Base-by-base conservation (phyloP, 768 basidiomycete species). In the Psilocybe tampanensis region DNA sequence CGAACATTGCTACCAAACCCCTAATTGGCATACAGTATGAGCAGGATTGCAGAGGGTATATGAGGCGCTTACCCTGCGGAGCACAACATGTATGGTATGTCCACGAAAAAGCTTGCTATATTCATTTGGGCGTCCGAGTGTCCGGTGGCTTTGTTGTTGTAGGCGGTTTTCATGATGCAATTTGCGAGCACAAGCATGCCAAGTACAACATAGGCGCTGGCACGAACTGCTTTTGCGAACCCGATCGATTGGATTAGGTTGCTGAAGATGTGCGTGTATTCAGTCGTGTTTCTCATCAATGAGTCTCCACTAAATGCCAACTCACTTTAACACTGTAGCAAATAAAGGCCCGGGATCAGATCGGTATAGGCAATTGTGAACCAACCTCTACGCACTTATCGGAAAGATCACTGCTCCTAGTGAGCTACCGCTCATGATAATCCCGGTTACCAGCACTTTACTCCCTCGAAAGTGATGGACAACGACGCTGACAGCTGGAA, bases 381-480 rank as follows among this genome's bases (percentile, higher is more conserved):
- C 13, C 7, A 17, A 36, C 58, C 2, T 39, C n/a, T n/a, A n/a
- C n/a, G n/a, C n/a, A 74, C 74, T 66, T 32, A 75, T 73, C 8
- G 74, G 74, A 55, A 71, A 73, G 11, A 71, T 47, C 0, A 72
- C 59, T 1, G 67, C 72, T 12, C 74, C 74, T 3, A 66, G 50
- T 0, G 69, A 65, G 3, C 80, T 83, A 1, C 81, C 80, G 2
- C 80, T 80, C 48, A 75, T 58, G 24, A 70, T 65, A 19, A 74
- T 61, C 1, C 73, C 72, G 15, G 68, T 69, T 9, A 73, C 69
- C 9, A 82, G 65, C 1, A 71, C 70, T 23, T 69, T 72, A 8
- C 70, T 61, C 42, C 60, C 66, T 21, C 68, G 68, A 68, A 80
- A 84, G 51, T 79, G 75, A 44, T 79, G 79, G 1, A 72, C 64